Conservation (phyloP, 2,329 filamentous ascomycete genomes). For the Oidium heveae region DNA sequence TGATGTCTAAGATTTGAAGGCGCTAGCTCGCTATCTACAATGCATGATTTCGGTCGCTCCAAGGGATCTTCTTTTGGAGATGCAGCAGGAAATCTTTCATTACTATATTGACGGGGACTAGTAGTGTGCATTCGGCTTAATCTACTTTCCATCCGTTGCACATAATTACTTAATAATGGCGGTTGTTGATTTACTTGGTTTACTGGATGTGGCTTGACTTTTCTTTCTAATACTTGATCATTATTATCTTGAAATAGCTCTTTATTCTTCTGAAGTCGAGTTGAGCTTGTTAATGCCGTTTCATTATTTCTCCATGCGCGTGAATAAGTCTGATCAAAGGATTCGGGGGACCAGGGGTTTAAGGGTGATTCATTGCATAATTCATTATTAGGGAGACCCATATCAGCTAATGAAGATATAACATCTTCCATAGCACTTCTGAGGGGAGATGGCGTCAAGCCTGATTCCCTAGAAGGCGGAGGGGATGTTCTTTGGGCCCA, state of each 20-base stretch:
- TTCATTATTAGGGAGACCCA: slow-evolving; percentile 37
- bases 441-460: slow-evolving; percentile 70
- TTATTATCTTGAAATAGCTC: slow-evolving; percentile 4
- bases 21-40: slow-evolving; percentile 19
- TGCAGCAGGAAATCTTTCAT: slow-evolving; percentile 8
- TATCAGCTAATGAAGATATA: slow-evolving; percentile 78
- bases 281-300: slow-evolving; percentile 32
- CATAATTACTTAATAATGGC: slow-evolving; percentile 61
- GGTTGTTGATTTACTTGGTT: slow-evolving; percentile 26
- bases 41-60: slow-evolving; percentile 31
- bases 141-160: slow-evolving; percentile 73
- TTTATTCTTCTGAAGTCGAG: slow-evolving; percentile 30
- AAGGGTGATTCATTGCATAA: slow-evolving; percentile 30
- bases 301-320: slow-evolving; percentile 22
- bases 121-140: slow-evolving; percentile 19
- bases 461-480: slow-evolving; percentile 38
- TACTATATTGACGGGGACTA: slow-evolving; percentile 4
- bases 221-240: background rate
- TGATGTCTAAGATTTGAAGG: slow-evolving; percentile 30
- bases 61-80: slow-evolving; percentile 25
- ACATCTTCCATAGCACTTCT: slow-evolving; percentile 95
- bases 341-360: slow-evolving; percentile 78
- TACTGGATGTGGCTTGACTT: slow-evolving; percentile 1
- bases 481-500: slow-evolving; percentile 36
- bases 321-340: slow-evolving; percentile 31